Conservation (phyloP, 2,329 filamentous ascomycete species). For the Curvularia hawaiiensis region DNA sequence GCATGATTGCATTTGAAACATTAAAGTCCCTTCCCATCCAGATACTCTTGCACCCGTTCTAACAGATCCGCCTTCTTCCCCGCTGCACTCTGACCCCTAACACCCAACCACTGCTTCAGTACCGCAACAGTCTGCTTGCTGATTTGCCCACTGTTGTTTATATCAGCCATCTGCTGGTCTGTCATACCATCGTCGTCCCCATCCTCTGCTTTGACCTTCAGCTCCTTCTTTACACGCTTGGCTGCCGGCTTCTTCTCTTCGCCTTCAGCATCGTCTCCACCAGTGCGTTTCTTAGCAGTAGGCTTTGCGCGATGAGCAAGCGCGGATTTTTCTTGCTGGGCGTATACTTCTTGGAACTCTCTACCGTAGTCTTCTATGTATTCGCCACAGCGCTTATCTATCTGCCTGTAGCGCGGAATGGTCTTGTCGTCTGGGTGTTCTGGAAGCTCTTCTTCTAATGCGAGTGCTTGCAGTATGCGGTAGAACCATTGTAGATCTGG, state of each 20-base stretch:
- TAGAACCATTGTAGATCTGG: conserved; percentile 97
- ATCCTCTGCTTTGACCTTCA: conserved; percentile 29
- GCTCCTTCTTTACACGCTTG: conserved; percentile 38
- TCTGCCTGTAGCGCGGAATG: conserved; percentile 81
- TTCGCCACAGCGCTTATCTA: conserved; percentile 80
- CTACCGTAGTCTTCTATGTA: conserved; percentile 80
- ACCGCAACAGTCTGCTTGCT: conserved; percentile 48
- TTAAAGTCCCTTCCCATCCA: conserved; percentile 38
- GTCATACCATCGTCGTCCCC: conserved; percentile 37
- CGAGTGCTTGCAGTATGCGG: conserved; percentile 86
- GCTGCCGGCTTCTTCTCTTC: conserved; percentile 28
- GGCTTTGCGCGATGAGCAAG: conserved; percentile 51
- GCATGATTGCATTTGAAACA: not conserved
- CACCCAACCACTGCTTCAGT: conserved; percentile 41
- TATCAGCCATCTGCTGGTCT: conserved; percentile 52
- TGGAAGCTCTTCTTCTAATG: conserved; percentile 88
- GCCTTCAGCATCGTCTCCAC: conserved; percentile 12
- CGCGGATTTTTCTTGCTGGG: conserved; percentile 46
- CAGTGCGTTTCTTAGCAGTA: conserved; percentile 50
- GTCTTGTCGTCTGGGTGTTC: conserved; percentile 78
- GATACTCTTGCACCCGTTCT: conserved; percentile 43
- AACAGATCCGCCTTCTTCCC: conserved; percentile 49
- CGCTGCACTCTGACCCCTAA: conserved; percentile 25
- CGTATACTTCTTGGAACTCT: conserved; percentile 65
- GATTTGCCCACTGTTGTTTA: conserved; percentile 52